Evolutionary conservation across 495 filamentous ascomycete genomes (phyloP).

Genomic region (Daldinia caldariorum): DNA sequence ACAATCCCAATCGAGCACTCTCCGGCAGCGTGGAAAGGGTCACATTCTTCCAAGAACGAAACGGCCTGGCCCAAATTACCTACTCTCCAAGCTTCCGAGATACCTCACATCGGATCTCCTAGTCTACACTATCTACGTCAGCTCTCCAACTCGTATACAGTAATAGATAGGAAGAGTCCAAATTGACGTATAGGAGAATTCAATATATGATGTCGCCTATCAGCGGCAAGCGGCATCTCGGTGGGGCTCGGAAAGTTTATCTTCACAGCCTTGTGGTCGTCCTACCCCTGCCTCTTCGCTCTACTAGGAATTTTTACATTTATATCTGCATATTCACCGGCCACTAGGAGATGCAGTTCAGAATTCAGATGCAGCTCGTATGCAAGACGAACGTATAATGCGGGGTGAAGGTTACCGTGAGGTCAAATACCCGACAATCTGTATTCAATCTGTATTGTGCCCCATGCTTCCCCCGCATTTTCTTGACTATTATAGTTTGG

Average conservation of each 20-base stretch:
- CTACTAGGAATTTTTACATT: slow-evolving; percentile 17
- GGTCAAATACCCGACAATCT: slow-evolving; percentile 43
- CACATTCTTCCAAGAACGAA: slow-evolving; percentile 25
- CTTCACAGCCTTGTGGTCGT: slow-evolving; percentile 35
- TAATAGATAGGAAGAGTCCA: background rate
- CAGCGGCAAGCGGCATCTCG: slow-evolving; percentile 39
- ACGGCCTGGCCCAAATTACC: slow-evolving; percentile 26
- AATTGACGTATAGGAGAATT: slow-evolving; percentile 3
- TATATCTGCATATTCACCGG: slow-evolving; percentile 25
- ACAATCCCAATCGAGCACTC: slow-evolving; percentile 10
- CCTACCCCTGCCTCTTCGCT: slow-evolving; percentile 34
- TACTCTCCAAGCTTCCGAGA: background rate
- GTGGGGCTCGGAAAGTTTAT: slow-evolving; percentile 48
- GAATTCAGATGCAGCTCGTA: slow-evolving; percentile 16
- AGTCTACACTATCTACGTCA: slow-evolving; percentile 25
- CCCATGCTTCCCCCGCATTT: slow-evolving; percentile 43
- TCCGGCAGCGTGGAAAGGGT: slow-evolving; percentile 11
- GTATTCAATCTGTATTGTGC: slow-evolving; percentile 35
- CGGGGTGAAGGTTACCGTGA: slow-evolving; percentile 39
- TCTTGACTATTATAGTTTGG: slow-evolving; percentile 39
- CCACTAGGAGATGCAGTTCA: slow-evolving; percentile 42
- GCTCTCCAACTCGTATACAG: slow-evolving; percentile 5
- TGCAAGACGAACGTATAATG: slow-evolving; percentile 38
- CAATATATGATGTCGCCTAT: slow-evolving; percentile 23
- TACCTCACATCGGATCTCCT: slow-evolving; percentile 17